These are phyloP conservation scores for Penicillium sp. DNA, from an alignment of 2,329 filamentous ascomycete species.

Conservation along the genomic window DNA sequence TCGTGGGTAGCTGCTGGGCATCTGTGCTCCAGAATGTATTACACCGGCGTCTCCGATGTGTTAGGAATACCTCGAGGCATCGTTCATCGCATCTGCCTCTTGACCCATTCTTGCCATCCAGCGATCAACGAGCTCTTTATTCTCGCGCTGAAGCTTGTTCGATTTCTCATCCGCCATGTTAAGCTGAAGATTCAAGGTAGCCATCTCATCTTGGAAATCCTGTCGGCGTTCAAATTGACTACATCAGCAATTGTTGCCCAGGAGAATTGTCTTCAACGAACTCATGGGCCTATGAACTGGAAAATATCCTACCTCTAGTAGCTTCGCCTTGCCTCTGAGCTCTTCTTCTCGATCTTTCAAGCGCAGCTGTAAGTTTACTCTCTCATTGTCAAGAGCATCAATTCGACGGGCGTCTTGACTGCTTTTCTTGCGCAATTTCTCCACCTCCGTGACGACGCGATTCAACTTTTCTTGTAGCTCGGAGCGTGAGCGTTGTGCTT, in stretches of 20 bases:
- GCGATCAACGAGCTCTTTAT: conserved; percentile 78
- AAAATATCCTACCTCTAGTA: conserved; percentile 63
- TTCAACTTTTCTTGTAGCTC: conserved; percentile 61
- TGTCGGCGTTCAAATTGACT: conserved; percentile 28
- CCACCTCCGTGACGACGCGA: conserved; percentile 58
- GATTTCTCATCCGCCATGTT: conserved; percentile 75
- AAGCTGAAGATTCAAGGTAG: conserved; percentile 78
- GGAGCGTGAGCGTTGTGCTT: conserved; percentile 68
- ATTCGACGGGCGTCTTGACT: conserved; percentile 58
- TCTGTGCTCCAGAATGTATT: no score
- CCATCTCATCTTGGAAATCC: conserved; percentile 88
- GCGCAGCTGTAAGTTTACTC: conserved; percentile 56
- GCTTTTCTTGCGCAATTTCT: conserved; percentile 55
- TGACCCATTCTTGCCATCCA: conserved; percentile 86
- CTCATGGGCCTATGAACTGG: neutral
- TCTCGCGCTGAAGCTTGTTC: conserved; percentile 70
- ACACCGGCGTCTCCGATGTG: no score
- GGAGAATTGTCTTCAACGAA: neutral
- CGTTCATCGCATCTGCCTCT: conserved; percentile 84
- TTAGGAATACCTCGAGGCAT: conserved; percentile 46
- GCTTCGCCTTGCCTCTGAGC: conserved; percentile 71
- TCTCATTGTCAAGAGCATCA: conserved; percentile 57
- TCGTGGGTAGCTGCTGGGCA: no score
- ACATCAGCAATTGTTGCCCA: conserved; percentile 1
- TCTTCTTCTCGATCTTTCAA: conserved; percentile 81